Evolutionary conservation across 495 filamentous ascomycete genomes (phyloP), one percentile per base, ranked within the genome.

Genomic region (Aspergillus carlsbadensis): DNA sequence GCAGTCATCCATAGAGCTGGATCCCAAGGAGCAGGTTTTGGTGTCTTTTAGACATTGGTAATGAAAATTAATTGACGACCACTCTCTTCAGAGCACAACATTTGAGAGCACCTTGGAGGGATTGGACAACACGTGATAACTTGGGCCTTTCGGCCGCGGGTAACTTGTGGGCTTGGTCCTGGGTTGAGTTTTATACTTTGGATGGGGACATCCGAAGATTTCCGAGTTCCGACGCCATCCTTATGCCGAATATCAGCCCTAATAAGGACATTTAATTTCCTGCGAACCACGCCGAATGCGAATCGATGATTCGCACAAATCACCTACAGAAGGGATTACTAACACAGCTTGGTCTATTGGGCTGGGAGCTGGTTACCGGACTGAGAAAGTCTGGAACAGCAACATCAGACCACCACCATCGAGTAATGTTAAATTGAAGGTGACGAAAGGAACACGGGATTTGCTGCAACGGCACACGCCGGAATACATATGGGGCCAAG

Each of bases 21-120:
- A 75, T 48, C 49, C 70, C 1, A 55, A 65, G 31, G 72, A 77
- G 49, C 71, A 73, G 55, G 71, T 79, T 13, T 61, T 79, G 43
- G 65, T 79, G 10, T 67, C 66, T 46, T 67, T 79, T 17, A 66
- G 74, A 43, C 76, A 79, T 65, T 79, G 76, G 76, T 79, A 68
- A 51, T 26, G 35, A 29, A 22, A 10, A 11, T 14, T 31, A 37
- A 44, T 5, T 26, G 14, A n/a, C 18, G 10, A n/a, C 5, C 4
- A 17, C 14, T 56, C 14, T 26, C 26, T 10, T 49, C 35, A 24
- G 24, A 29, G 8, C 26, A 4, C 3, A 29, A 29, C 26, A 3
- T 29, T 8, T 29, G 26, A 8, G 8, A 29, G 8, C 26, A 29
- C 26, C 26, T 4, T 29, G 26, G 8, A 3, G 26, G 8, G 26